phyloP scores from a whole-genome alignment of 306 rosid genomes.

The Acacia acuminata region DNA sequence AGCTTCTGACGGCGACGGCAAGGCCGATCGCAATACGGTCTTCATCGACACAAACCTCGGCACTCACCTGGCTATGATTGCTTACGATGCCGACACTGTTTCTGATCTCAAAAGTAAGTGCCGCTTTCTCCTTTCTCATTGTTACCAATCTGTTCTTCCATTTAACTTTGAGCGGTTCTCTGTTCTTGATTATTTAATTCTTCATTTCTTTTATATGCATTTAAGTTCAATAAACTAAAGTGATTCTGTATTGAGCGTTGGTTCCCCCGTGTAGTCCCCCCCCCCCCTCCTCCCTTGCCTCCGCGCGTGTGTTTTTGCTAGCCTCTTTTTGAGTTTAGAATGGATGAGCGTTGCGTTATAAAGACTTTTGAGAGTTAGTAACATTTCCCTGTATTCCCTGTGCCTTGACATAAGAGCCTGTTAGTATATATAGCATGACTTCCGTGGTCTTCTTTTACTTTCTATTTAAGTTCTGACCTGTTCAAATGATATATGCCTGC shows the following conservation, averaged over 20 bases:
- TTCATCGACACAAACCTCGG: constrained; percentile 72
- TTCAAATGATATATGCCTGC: constrained; percentile 1
- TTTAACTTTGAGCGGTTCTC: not conserved
- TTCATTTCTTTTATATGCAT: not conserved
- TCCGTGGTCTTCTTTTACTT: not conserved
- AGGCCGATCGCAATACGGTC: constrained; percentile 26
- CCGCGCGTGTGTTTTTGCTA: not conserved
- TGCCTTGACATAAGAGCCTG: not conserved
- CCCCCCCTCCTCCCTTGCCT: not conserved
- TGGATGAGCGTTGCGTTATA: not conserved
- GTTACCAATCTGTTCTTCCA: not conserved
- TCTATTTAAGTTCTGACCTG: not conserved
- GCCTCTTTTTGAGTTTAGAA: not conserved
- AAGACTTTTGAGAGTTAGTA: not conserved
- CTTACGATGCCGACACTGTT: constrained; percentile 53
- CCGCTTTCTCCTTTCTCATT: not conserved
- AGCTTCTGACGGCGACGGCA: not conserved
- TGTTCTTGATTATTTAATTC: not conserved
- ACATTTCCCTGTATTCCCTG: not conserved
- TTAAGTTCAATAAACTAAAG: not conserved
- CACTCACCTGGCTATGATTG: constrained; percentile 63
- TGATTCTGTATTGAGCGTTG: not conserved
- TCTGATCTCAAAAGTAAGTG: constrained; percentile 63
- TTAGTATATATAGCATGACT: not conserved
- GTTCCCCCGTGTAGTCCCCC: not conserved